Evolutionary conservation across 352 stramenopile genomes (phyloP), one percentile per base, ranked within the genome.

Genomic region (Phytopythium sindhum): DNA sequence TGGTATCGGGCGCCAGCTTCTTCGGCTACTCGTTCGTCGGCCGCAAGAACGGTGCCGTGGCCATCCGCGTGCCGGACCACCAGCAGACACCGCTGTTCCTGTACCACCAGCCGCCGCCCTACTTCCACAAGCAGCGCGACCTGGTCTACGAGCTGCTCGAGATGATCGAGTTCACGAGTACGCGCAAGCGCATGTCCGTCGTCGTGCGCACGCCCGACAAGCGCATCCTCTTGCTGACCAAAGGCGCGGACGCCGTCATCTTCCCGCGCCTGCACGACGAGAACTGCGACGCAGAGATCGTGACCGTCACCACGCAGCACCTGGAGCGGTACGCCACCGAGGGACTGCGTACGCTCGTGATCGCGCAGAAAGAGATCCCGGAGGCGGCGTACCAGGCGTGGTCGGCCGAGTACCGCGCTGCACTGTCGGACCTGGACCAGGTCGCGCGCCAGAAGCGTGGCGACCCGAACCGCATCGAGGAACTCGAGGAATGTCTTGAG

Each of bases 141-240:
- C 66, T 86, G 2, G 64, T 76, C n/a, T 97, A 90, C 60, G 77
- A 93, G 37, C 72, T 98, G 31, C 79, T 99, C 42, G 93, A 98
- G 47, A 89, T 99, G 62, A 98, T 99, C 67, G 97, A 99, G 64
- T 99, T 99, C 74, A 97, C 98, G 57, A 98, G 91, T 56, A 90
- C 97, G n/a, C 81, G 97, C 31, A 99, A 99, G 77, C 81, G 98
- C 57, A 99, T 99, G 97, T 99, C 94, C 7, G 96, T 99, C 23
- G 73, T 99, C n/a, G 86, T 99, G 15, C 79, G 95, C 42, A 86
- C 81, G 0, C 78, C 79, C 0, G 82, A 90, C 47, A 78, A 80
- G 45, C 75, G 79, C 11, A 68, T 95, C 2, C 59, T 93, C 67
- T 53, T 95, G 61, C 67, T 95, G 19, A 92, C 82, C 1, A 97